These are phyloP conservation scores for Prunus campanulata DNA, from an alignment of 306 rosid genomes.

Conservation along the genomic window DNA sequence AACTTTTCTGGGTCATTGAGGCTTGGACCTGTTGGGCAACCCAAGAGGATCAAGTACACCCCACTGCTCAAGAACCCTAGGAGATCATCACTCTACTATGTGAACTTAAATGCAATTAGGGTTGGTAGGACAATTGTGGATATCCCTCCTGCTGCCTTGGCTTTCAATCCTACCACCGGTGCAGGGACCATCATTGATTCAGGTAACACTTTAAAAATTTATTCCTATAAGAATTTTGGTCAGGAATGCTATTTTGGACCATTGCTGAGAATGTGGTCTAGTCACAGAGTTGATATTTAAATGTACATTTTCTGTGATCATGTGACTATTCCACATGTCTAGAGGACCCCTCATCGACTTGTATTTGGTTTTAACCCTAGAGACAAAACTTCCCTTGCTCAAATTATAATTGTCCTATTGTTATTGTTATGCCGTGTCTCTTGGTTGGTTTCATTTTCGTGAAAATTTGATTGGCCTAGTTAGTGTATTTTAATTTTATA, in stretches of 20 bases:
- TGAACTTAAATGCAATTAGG: constrained; percentile 56
- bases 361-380: background rate
- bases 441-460: too few relatives aligned
- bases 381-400: background rate
- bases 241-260: constrained; percentile 3
- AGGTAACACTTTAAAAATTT: constrained; percentile 39
- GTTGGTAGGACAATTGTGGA: constrained; percentile 76
- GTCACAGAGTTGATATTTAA: background rate
- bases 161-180: constrained; percentile 77
- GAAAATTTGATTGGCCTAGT: too few relatives aligned
- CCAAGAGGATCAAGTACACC: constrained; percentile 72
- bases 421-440: too few relatives aligned
- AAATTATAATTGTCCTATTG: background rate
- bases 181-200: constrained; percentile 89
- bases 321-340: constrained; percentile 11
- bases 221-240: background rate
- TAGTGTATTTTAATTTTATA: too few relatives aligned
- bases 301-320: background rate
- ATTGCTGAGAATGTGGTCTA: background rate
- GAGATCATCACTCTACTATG: constrained; percentile 82
- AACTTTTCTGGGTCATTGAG: constrained; percentile 78
- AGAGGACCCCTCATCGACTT: background rate
- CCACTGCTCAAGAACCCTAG: constrained; percentile 81
- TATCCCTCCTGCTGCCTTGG: constrained; percentile 72
- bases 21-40: constrained; percentile 87